These are phyloP conservation scores for Atkinsonella hypoxylon DNA, from an alignment of 2,329 filamentous ascomycete species.

Conservation along the genomic window DNA sequence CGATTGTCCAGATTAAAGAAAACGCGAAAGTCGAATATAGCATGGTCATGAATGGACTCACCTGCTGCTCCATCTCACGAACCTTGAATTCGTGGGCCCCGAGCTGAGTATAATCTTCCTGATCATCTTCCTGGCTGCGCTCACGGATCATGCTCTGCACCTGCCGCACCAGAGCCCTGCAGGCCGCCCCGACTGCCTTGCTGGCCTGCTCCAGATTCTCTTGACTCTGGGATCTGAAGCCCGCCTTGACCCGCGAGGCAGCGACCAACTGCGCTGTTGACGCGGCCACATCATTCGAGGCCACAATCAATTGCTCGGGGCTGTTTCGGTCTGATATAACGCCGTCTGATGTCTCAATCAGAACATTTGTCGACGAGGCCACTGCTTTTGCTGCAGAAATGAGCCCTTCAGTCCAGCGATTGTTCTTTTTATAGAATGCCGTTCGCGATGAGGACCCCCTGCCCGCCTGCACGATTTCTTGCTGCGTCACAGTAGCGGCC, in stretches of 20 bases:
- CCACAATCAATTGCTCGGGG: constrained; percentile 94
- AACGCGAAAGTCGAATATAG: too few species aligned
- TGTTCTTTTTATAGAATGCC: constrained; percentile 99
- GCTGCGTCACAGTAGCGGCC: constrained; percentile 81
- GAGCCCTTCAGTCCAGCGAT: constrained; percentile 94
- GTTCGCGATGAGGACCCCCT: constrained; percentile 77
- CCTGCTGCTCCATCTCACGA: constrained; percentile 98
- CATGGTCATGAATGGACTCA: too few species aligned
- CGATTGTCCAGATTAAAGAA: too few species aligned
- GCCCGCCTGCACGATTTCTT: constrained; percentile 92
- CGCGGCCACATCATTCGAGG: constrained; percentile 91
- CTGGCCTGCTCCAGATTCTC: constrained; percentile 82
- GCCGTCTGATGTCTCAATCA: constrained; percentile 96
- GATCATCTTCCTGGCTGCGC: constrained; percentile 68
- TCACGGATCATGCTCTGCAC: constrained; percentile 91
- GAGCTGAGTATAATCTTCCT: constrained; percentile 77
- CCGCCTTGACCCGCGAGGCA: constrained; percentile 89
- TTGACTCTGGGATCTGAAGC: constrained; percentile 95
- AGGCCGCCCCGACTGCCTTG: constrained; percentile 85
- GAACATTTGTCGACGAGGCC: constrained; percentile 80
- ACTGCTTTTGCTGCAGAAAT: constrained; percentile 97
- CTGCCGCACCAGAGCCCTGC: constrained; percentile 76
- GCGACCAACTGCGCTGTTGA: constrained; percentile 95
- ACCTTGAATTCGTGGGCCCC: constrained; percentile 97
- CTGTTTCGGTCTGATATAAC: constrained; percentile 86